These are phyloP conservation scores for Fonsecaea multimorphosa DNA, from an alignment of 2,329 filamentous ascomycete species.

Conservation along the genomic window DNA sequence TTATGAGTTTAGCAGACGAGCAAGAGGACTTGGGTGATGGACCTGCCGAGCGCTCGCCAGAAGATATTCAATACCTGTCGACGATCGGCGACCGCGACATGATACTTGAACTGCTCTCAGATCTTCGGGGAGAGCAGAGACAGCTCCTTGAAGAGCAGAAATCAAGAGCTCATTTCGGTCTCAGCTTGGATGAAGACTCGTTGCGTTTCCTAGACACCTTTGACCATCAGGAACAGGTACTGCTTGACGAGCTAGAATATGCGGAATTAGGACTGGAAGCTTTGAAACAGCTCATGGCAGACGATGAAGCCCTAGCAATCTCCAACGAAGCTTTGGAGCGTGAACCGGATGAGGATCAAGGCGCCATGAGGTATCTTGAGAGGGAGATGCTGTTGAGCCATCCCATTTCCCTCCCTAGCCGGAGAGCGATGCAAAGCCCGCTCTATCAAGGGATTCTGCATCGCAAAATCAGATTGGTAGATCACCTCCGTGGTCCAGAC, in stretches of 20 bases:
- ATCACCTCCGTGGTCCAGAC: constrained; percentile 3
- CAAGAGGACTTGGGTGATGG: neutral
- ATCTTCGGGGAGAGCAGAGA: constrained; percentile 1
- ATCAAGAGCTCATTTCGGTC: constrained; percentile 12
- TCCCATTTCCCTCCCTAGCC: neutral
- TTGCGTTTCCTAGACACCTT: constrained; percentile 11
- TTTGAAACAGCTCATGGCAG: constrained; percentile 10
- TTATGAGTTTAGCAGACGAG: neutral
- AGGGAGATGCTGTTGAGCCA: neutral
- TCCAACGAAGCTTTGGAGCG: neutral
- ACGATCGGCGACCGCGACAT: constrained; percentile 15
- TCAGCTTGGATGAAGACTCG: constrained; percentile 19
- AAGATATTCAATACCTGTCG: constrained; percentile 5
- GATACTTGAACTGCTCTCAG: constrained; percentile 9
- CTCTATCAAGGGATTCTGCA: neutral
- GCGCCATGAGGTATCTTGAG: neutral
- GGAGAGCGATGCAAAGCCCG: neutral
- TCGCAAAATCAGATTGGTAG: constrained; percentile 8
- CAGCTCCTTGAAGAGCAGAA: constrained; percentile 13
- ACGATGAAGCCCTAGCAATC: constrained; percentile 13
- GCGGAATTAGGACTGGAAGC: constrained; percentile 12
- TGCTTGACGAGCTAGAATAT: constrained; percentile 22
- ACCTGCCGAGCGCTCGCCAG: neutral
- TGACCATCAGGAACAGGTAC: neutral
- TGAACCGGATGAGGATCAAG: constrained; percentile 1